phyloP scores from a whole-genome alignment of 2,329 filamentous ascomycete species.

The Nothophaeocryptopus gaeumannii region DNA sequence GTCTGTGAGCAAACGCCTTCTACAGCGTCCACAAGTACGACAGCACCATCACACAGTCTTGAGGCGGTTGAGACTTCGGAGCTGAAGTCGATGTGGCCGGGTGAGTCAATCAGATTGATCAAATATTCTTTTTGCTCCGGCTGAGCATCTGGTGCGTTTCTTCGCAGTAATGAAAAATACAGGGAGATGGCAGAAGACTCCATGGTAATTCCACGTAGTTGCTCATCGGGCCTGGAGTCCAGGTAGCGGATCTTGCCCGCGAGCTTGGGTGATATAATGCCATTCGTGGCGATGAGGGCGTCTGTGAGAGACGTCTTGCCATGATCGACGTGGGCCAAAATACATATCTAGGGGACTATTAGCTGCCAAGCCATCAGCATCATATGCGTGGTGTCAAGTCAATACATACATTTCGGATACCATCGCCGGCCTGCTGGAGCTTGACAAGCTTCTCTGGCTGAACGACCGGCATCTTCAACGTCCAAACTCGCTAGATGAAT shows the following conservation, averaged over 20 bases:
- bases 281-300: slow-evolving; percentile 94
- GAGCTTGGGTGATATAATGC: slow-evolving; percentile 96
- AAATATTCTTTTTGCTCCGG: slow-evolving; percentile 78
- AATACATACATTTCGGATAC: slow-evolving; percentile 80
- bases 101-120: slow-evolving; percentile 96
- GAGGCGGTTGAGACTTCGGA: slow-evolving; percentile 97
- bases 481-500: too few species aligned
- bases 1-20: slow-evolving; percentile 99
- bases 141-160: slow-evolving; percentile 55
- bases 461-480: slow-evolving; percentile 76
- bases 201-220: slow-evolving; percentile 98
- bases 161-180: slow-evolving; percentile 86
- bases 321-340: slow-evolving; percentile 94
- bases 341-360: slow-evolving; percentile 63
- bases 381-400: neutral
- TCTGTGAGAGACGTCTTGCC: slow-evolving; percentile 97
- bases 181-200: slow-evolving; percentile 97
- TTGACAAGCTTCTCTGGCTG: slow-evolving; percentile 84
- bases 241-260: slow-evolving; percentile 97
- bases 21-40: slow-evolving; percentile 92
- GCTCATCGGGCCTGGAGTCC: slow-evolving; percentile 93
- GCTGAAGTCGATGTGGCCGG: slow-evolving; percentile 97
- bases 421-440: slow-evolving; percentile 81
- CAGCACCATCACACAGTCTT: slow-evolving; percentile 86
- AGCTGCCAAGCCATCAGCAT: slow-evolving; percentile 19